Evolutionary conservation across 352 stramenopile genomes (phyloP).

Genomic region (Phytophthora pistaciae): DNA sequence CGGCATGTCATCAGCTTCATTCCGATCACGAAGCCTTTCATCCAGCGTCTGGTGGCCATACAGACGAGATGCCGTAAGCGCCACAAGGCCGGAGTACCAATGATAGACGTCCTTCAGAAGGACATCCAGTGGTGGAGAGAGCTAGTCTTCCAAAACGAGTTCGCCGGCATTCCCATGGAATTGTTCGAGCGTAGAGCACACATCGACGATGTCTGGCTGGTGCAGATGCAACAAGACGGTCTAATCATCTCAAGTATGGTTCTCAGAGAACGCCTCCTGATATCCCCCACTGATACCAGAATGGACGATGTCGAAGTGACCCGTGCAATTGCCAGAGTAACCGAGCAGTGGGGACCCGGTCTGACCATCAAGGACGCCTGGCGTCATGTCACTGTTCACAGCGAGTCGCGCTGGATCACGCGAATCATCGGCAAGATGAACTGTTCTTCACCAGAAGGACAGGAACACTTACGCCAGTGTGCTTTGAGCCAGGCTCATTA

Average conservation of each 20-base stretch:
- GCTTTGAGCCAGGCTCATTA: slow-evolving; percentile 25
- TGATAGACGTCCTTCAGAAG: not conserved
- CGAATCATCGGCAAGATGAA: slow-evolving; percentile 17
- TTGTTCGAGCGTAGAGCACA: not conserved
- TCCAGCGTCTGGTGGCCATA: not conserved
- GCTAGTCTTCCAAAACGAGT: not conserved
- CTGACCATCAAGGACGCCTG: slow-evolving; percentile 2
- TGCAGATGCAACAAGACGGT: not conserved
- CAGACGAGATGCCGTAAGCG: not conserved
- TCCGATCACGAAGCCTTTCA: not conserved
- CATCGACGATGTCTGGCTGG: not conserved
- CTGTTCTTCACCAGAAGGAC: not conserved
- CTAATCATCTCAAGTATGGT: not conserved
- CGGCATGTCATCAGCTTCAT: not conserved
- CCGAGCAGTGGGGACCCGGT: not conserved
- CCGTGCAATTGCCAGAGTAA: not conserved
- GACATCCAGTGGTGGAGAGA: not conserved
- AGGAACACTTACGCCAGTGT: slow-evolving; percentile 7
- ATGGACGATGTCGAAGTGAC: not conserved
- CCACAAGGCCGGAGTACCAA: not conserved
- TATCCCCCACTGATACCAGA: not conserved
- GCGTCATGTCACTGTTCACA: slow-evolving; percentile 16
- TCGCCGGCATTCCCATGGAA: not conserved
- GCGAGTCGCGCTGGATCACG: slow-evolving; percentile 4
- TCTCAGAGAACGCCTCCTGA: not conserved